Percentiles rank a stretch among this genome's conserved stretches.
phyloP scores from a whole-genome alignment of 345 rosid species.

The Acer negundo region DNA sequence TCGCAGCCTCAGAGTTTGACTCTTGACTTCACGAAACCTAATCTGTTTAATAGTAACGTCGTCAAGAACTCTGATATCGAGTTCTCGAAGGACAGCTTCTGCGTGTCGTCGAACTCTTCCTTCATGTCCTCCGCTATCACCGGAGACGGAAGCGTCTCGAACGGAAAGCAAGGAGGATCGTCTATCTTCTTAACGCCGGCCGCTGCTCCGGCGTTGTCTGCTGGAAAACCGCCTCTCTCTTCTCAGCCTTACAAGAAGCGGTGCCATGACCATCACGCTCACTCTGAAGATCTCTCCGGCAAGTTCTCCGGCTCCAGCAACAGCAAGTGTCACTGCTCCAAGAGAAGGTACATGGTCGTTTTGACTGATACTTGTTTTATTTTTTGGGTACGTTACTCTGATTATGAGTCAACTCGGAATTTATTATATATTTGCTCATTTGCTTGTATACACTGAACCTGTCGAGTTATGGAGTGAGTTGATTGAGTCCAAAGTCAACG shows the following conservation, averaged over 20 bases:
- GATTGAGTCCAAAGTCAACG: constrained; percentile 29
- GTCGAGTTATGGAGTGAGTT: not conserved
- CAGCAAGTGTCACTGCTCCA: constrained; percentile 89
- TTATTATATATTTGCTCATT: too few relatives aligned
- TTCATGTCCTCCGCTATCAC: constrained; percentile 84
- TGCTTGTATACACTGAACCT: too few relatives aligned
- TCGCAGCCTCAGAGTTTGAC: constrained; percentile 65
- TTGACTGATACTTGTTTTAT: not conserved
- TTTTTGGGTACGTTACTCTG: too few relatives aligned
- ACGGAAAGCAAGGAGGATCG: constrained; percentile 77
- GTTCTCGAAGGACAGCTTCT: constrained; percentile 69
- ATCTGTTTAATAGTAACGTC: constrained; percentile 41
- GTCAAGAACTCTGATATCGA: constrained; percentile 54
- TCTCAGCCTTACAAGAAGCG: constrained; percentile 61
- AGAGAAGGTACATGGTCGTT: constrained; percentile 58
- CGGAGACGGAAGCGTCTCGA: constrained; percentile 93
- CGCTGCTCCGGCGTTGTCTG: constrained; percentile 46
- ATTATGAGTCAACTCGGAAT: too few relatives aligned
- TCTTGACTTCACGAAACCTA: constrained; percentile 77
- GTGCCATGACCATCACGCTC: constrained; percentile 70
- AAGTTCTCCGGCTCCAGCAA: constrained; percentile 58
- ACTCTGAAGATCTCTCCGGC: constrained; percentile 56
- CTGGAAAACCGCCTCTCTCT: constrained; percentile 79
- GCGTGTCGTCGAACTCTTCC: constrained; percentile 84
- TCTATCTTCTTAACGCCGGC: constrained; percentile 57